Evolutionary conservation across 106 monocot genomes (phyloP).

Genomic region (Dioscorea zingiberensis): DNA sequence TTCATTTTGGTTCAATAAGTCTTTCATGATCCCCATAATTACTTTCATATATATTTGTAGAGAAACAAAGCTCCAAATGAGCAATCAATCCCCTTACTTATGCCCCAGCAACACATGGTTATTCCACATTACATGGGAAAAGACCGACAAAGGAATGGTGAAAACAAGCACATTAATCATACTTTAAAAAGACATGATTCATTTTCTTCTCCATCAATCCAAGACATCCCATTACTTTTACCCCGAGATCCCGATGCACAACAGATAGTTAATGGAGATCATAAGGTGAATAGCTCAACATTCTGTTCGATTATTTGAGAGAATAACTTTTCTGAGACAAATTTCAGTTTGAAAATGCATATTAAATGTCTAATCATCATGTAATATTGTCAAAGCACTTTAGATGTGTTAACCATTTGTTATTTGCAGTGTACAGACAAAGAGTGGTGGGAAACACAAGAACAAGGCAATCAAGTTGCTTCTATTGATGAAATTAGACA

Average conservation of each 20-base stretch:
- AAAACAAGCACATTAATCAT: constrained; percentile 18
- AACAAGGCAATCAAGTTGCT: constrained; percentile 47
- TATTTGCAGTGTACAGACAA: constrained; percentile 28
- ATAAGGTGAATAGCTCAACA: constrained; percentile 17
- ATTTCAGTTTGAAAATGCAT: too few species aligned
- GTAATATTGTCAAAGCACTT: too few species aligned
- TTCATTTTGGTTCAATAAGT: neutral
- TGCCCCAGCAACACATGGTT: constrained; percentile 99
- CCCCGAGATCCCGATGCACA: constrained; percentile 52
- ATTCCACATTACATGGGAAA: constrained; percentile 98
- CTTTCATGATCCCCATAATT: neutral
- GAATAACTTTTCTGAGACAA: too few species aligned
- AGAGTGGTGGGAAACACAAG: constrained; percentile 92
- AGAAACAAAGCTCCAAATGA: constrained; percentile 97
- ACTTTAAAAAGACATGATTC: constrained; percentile 35
- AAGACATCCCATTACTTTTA: constrained; percentile 88
- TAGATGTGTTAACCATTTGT: too few species aligned
- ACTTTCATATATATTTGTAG: constrained; percentile 23
- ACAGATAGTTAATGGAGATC: constrained; percentile 18
- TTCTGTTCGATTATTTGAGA: too few species aligned
- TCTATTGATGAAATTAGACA: constrained; percentile 72
- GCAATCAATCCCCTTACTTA: constrained; percentile 85
- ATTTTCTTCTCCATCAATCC: constrained; percentile 46
- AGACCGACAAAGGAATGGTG: constrained; percentile 26
- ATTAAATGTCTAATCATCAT: too few species aligned